These are phyloP conservation scores for Cardiospermum halicacabum DNA, from an alignment of 345 rosid species.

Conservation along the genomic window DNA sequence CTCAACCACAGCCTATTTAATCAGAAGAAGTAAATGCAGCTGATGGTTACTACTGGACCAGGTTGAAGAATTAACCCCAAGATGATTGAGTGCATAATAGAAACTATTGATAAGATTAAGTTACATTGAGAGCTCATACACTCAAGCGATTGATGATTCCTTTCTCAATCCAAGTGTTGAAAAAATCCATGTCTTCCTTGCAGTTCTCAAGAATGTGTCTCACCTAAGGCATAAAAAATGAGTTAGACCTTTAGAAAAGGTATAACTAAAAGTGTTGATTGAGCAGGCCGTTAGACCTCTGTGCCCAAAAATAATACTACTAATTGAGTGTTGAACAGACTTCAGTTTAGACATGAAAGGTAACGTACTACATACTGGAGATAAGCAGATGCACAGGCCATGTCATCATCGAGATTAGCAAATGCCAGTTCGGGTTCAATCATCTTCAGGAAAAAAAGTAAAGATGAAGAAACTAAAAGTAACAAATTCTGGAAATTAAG, in stretches of 20 bases:
- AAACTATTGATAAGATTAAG: slow-evolving; percentile 16
- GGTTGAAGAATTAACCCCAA: background rate
- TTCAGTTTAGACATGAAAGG: slow-evolving; percentile 46
- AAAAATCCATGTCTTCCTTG: slow-evolving; percentile 98
- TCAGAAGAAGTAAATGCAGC: slow-evolving; percentile 17
- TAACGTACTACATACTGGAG: slow-evolving; percentile 99
- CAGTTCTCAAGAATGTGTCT: slow-evolving; percentile 79
- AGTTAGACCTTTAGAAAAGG: slow-evolving; percentile 15
- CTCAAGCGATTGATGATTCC: slow-evolving; percentile 82
- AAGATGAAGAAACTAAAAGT: slow-evolving; percentile 4
- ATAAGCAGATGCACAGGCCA: slow-evolving; percentile 99
- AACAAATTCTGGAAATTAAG: too few relatives aligned
- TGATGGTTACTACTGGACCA: background rate
- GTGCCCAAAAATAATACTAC: slow-evolving; percentile 4
- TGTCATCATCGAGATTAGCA: slow-evolving; percentile 94
- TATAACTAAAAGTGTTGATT: slow-evolving; percentile 6
- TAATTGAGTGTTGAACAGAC: slow-evolving; percentile 16
- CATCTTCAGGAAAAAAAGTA: slow-evolving; percentile 45
- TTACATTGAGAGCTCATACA: slow-evolving; percentile 52
- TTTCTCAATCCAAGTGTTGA: slow-evolving; percentile 95
- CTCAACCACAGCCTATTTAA: slow-evolving; percentile 74
- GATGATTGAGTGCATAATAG: slow-evolving; percentile 4
- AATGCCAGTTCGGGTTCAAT: slow-evolving; percentile 99
- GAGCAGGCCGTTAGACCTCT: slow-evolving; percentile 1
- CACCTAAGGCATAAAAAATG: slow-evolving; percentile 47